These are phyloP conservation scores for Zangia roseola DNA, from an alignment of 768 basidiomycete genomes.

Conservation along the genomic window DNA sequence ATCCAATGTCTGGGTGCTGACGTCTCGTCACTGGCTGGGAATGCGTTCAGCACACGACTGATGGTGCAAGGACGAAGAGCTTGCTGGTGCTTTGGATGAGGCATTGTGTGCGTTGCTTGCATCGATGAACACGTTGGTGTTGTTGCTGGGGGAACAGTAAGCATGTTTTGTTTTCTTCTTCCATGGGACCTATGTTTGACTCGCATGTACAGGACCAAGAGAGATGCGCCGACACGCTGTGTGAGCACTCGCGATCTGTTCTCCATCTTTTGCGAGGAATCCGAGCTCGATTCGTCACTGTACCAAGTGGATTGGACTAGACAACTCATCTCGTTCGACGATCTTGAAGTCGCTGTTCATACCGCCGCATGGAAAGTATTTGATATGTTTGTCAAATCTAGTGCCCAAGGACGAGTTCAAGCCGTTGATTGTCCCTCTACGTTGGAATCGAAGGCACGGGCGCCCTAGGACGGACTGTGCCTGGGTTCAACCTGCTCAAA, in stretches of 20 bases:
- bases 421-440: constrained; percentile 83
- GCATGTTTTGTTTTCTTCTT: constrained; percentile 24
- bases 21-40: constrained; percentile 90
- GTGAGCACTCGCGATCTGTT: constrained; percentile 80
- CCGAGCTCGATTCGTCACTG: constrained; percentile 74
- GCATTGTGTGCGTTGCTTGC: constrained; percentile 71
- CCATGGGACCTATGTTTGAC: background rate
- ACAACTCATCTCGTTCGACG: constrained; percentile 84
- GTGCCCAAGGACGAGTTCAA: constrained; percentile 93
- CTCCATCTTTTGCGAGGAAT: constrained; percentile 78
- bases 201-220: constrained; percentile 64
- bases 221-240: constrained; percentile 65
- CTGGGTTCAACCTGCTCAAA: constrained; percentile 84
- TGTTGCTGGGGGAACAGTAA: constrained; percentile 85
- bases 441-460: constrained; percentile 87
- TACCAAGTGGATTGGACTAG: constrained; percentile 96
- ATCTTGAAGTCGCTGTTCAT: constrained; percentile 70
- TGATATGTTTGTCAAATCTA: constrained; percentile 85
- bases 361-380: constrained; percentile 81
- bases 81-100: constrained; percentile 67
- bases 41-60: constrained; percentile 81
- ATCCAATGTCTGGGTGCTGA: constrained; percentile 92
- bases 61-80: constrained; percentile 69
- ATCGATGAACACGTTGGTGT: constrained; percentile 87
- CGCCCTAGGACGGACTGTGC: constrained; percentile 70